phyloP scores from a whole-genome alignment of 208 protist genomes.

The Crithidia expoeki region DNA sequence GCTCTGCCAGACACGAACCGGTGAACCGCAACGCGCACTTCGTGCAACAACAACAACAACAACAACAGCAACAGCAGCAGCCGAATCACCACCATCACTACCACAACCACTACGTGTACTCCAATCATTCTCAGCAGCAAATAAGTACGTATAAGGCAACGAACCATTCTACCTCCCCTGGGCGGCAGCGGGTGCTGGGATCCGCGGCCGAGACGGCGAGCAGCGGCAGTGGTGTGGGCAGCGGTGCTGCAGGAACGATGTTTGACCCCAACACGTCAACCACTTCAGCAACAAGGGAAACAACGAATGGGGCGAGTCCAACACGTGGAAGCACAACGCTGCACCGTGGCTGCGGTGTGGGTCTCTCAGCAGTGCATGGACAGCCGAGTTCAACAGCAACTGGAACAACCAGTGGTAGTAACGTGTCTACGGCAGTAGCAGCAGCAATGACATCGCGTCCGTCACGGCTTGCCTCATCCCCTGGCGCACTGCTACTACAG shows the following conservation, averaged over 20 bases:
- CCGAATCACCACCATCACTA: background rate
- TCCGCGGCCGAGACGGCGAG: background rate
- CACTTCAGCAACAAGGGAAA: too few relatives aligned
- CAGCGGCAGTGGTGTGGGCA: background rate
- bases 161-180: background rate
- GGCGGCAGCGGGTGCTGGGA: background rate
- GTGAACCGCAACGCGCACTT: background rate
- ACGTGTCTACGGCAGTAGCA: background rate
- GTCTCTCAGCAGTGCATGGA: conserved; percentile 2
- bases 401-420: background rate
- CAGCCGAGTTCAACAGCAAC: background rate
- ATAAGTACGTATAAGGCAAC: background rate
- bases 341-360: conserved; percentile 27
- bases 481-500: conserved; percentile 1
- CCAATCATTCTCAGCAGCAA: background rate
- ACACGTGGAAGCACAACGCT: conserved; percentile 6
- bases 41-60: conserved; percentile 7
- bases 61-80: conserved; percentile 18
- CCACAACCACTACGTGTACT: background rate
- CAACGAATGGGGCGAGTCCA: background rate
- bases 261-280: background rate
- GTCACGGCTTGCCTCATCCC: background rate
- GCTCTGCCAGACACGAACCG: background rate
- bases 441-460: background rate
- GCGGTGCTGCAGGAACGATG: conserved; percentile 25